Base-by-base conservation (phyloP, 192 early-diverging fungal species). In the Podila epicladia region DNA sequence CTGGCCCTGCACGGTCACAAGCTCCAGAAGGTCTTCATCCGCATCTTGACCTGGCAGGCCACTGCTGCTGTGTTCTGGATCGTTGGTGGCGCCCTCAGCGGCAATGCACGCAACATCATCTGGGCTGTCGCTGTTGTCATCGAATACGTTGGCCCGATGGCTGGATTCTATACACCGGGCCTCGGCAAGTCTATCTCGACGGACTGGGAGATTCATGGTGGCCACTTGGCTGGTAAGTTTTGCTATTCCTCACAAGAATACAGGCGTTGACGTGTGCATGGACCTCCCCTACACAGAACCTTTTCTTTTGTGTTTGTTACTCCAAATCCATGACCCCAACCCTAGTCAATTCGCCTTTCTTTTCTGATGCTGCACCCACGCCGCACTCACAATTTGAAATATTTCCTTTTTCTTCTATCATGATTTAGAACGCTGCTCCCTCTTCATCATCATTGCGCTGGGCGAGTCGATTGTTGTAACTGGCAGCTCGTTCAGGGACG, bases 391-490 rank as follows among this genome's bases (percentile, higher is more conserved):
- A 45, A 17, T 15, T 1, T 37, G 35, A 37, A 9, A 35, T 41
- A 41, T 29, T 29, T 29, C 38, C 20, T 51, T 45, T 24, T 60
- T 11, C 12, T 53, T 20, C 24, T 64, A 2, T 26, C 33, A 3
- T 13, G 7, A 13, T 8, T 0, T 77, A 77, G 75, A 77, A 51
- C 75, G 75, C 13, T 77, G 75, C 64, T 77, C 75, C 3, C 29
- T 77, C 1, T 77, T 77, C 50, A 71, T 77, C 59, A 77, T 77
- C 55, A 71, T 77, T 62, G 75, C 75, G 17, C 8, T 77, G 63
- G 75, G 75, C 12, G 75, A 77, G 69, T 77, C 75, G 2, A 71
- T 77, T 33, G 75, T 77, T 3, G 75, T 77, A 2, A 77, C 69
- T 22, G 75, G 75, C 51, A 68, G 71, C 33, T 49, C 75, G 12